Evolutionary conservation across 1,284 basidiomycete species (phyloP), one percentile per base, ranked within the genome.

Genomic region (Microbotryum silenes-acaulis): DNA sequence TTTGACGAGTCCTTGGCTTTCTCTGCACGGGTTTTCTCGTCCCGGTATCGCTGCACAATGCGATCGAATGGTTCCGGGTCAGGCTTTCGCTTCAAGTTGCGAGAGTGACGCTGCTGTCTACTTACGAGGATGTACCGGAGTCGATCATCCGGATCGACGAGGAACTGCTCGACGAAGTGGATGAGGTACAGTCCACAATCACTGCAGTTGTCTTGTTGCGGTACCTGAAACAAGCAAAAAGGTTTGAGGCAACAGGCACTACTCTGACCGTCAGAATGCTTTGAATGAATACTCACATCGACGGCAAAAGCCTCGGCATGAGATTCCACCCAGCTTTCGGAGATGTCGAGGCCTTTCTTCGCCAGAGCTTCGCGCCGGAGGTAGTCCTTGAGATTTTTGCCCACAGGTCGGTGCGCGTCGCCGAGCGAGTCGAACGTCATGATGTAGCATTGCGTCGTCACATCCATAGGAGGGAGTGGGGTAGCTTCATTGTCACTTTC

Each of bases 351-450:
- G 3, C 76, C 74, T 61, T 81, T 81, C 77, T 93, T 96, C 74
- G 91, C 85, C 62, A 79, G 77, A 0, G 92, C 92, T 74, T 98
- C 94, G 66, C 80, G 77, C 47, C 77, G 76, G 9, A 97, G 81
- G 74, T 94, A 98, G 27, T 77, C 72, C 29, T 76, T 76, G 18
- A 98, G 80, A 20, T 79, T 80, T 49, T 78, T 85, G 50, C 79
- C 74, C 1, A 85, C 89, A 23, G 82, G 79, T 0, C 77, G 76
- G 75, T 97, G 94, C 18, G 77, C 75, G 14, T 78, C 77, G 1
- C 86, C 85, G 31, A 98, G 81, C 1, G 92, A 97, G 74, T 98
- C 94, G 57, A 97, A 82, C 0, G 84, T 89, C 72, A 91, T 84
- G 49, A 96, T 86, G 69, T 82, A 84, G 4, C 88, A 84, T 54